Evolutionary conservation across 2,329 filamentous ascomycete genomes (phyloP), one percentile per base, ranked within the genome.

Genomic region (Fonsecaea pedrosoi): DNA sequence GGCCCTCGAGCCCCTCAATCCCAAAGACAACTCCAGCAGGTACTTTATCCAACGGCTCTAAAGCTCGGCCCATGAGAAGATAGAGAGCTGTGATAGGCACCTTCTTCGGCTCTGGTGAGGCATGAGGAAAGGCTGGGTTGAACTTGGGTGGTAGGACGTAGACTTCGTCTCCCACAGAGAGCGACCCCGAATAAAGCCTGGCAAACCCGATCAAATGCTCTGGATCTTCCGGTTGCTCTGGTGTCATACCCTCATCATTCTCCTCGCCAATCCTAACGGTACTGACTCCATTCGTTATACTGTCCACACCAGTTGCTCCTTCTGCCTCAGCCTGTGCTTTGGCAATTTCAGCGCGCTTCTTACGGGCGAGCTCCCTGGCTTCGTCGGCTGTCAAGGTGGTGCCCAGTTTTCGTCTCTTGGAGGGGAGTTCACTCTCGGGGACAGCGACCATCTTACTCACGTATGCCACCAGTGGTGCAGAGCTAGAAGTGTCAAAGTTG

Each of bases 361-460:
- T 91, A 15, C 93, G 87, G 0, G 92, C 95, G 66, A 97, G 80
- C 70, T 97, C 94, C 71, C 92, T 84, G 3, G 95, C 95, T 79
- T 98, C 95, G 69, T 97, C 95, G 0, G 92, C 90, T 45, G 87
- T 96, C 74, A 98, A 85, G 53, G 89, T 80, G 21, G 81, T 88
- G 0, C 90, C 89, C 78, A 69, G 56, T 15, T 88, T 85, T 54
- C 92, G 86, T 78, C 90, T 96, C 77, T 97, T 97, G 60, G 94
- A 87, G 0, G 92, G 91, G 4, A 99, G 82, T 73, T 99, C 94
- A 78, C 92, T 97, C 75, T 96, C 92, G 0, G 93, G 94, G 12
- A 99, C 85, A 0, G 95, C 95, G 1, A 98, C 92, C 93, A 99
- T 97, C 78, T 99, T 99, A 80, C 94, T 98, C 68, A 99, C 92